A percentile compares a stretch with the other conserved stretches of the same genome.
Evolutionary conservation across 2,329 filamentous ascomycete genomes (phyloP).

Genomic region (Aphanocladium album): DNA sequence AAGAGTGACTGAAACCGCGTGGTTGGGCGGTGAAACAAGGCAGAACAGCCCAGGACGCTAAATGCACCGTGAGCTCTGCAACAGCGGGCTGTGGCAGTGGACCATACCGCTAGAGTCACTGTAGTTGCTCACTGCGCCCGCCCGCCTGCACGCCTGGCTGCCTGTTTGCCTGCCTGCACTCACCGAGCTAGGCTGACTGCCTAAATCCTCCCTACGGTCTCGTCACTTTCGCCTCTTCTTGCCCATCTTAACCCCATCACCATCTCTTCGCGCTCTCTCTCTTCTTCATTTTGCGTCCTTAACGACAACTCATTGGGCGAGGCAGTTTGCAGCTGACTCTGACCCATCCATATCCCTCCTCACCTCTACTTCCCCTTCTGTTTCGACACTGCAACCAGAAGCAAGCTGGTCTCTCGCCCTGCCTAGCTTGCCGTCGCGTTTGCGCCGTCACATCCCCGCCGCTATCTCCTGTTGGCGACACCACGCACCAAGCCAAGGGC

Average conservation of each 20-base stretch:
- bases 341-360: too few relatives aligned
- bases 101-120: not conserved
- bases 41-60: not conserved
- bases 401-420: not conserved
- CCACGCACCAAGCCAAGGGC: not conserved
- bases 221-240: slow-evolving; percentile 7
- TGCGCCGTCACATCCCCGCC: slow-evolving; percentile 10
- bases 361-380: not conserved
- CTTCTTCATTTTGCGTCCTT: not conserved
- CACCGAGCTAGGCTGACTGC: not conserved
- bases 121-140: not conserved
- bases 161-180: not conserved
- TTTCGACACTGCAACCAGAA: not conserved
- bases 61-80: not conserved
- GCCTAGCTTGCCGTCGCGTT: slow-evolving; percentile 5
- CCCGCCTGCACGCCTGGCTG: not conserved
- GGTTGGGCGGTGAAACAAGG: not conserved
- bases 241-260: slow-evolving; percentile 2
- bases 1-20: not conserved
- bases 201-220: slow-evolving; percentile 3
- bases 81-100: not conserved
- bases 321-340: not conserved
- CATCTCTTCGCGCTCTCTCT: not conserved
- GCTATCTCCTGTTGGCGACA: not conserved
- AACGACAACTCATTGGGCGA: not conserved